A percentile compares a stretch with the other conserved stretches of the same genome.
These are phyloP conservation scores for Silene conica DNA, from an alignment of 148 eudicot genomes.

Conservation along the genomic window DNA sequence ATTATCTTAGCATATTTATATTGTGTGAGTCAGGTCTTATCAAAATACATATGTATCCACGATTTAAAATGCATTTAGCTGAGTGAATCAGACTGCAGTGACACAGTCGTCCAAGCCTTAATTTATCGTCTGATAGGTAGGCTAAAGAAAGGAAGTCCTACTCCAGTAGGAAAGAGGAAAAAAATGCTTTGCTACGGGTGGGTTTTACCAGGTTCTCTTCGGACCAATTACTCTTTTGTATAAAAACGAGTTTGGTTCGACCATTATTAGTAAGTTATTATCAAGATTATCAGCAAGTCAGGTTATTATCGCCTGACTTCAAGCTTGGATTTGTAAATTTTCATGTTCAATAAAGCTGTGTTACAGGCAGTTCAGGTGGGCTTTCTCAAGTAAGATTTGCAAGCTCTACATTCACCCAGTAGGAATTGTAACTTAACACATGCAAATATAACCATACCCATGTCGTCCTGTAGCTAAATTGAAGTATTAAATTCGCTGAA, in stretches of 20 bases:
- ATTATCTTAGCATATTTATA: no score
- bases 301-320: background rate
- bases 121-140: no score
- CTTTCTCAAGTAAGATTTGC: background rate
- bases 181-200: background rate
- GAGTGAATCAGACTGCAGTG: no score
- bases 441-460: slow-evolving; percentile 1
- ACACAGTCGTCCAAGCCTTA: no score
- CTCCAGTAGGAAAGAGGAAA: no score
- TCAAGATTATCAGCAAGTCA: background rate
- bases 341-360: background rate
- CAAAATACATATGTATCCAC: no score
- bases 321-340: background rate
- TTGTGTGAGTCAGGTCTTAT: background rate
- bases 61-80: no score
- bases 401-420: background rate
- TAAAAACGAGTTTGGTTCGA: background rate
- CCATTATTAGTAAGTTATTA: background rate
- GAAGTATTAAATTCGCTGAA: background rate
- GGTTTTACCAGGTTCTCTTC: background rate
- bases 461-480: background rate
- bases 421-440: background rate
- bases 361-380: background rate
- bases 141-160: no score
- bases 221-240: background rate